Evolutionary conservation across 176 grass and related monocot species (phyloP).

Genomic region (Hsuehochloa calcarea): DNA sequence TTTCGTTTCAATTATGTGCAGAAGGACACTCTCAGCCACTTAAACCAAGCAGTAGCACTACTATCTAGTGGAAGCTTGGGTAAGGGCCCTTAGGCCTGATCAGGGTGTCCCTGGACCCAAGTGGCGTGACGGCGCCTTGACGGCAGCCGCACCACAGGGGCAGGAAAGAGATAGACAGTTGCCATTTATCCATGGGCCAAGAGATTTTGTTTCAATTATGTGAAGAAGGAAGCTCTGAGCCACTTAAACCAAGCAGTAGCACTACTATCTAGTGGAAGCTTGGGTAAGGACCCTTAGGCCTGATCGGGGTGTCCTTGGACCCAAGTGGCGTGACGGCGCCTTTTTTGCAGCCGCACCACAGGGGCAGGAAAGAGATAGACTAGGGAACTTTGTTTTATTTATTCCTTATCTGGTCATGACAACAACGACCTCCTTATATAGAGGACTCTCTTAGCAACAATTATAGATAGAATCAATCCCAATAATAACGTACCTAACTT

Average conservation of each 20-base stretch:
- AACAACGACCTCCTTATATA: background rate
- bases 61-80: background rate
- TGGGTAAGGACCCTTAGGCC: background rate
- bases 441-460: background rate
- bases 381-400: background rate
- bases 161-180: background rate
- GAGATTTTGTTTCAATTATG: background rate
- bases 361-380: background rate
- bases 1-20: background rate
- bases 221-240: background rate
- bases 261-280: background rate
- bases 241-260: slow-evolving; percentile 13
- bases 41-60: background rate
- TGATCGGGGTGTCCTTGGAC: background rate
- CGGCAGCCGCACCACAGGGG: background rate
- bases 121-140: background rate
- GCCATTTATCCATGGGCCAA: background rate
- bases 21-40: slow-evolving; percentile 2
- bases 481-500: background rate
- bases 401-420: background rate
- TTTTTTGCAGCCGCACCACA: background rate
- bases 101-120: background rate
- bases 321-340: background rate
- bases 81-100: background rate
- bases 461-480: background rate